phyloP scores from a whole-genome alignment of 306 rosid species.

The Castanea crenata region DNA sequence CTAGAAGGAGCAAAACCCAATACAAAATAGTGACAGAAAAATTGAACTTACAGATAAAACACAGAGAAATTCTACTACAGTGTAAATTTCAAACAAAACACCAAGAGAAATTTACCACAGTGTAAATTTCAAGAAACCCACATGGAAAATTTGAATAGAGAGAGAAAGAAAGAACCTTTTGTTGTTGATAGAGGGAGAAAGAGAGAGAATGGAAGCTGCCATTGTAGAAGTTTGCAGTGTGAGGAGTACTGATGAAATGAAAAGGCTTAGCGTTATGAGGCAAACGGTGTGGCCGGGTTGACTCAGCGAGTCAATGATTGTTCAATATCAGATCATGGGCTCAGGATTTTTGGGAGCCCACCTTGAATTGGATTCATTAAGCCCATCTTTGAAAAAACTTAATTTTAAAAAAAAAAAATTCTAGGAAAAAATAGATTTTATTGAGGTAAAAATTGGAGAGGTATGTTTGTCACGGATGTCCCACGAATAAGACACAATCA shows the following conservation, averaged over 20 bases:
- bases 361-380: too few species aligned
- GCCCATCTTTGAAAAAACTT: too few species aligned
- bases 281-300: background rate
- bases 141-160: background rate
- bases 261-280: background rate
- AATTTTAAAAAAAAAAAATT: too few species aligned
- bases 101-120: background rate
- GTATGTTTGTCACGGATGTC: too few species aligned
- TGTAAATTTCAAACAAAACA: background rate
- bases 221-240: slow-evolving; percentile 14
- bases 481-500: rapidly evolving
- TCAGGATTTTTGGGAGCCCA: too few species aligned
- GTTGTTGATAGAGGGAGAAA: slow-evolving; percentile 23
- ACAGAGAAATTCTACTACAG: background rate
- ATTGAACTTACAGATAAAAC: background rate
- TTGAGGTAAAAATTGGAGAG: too few species aligned
- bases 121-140: background rate
- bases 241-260: background rate
- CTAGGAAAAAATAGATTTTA: too few species aligned
- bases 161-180: slow-evolving; percentile 32
- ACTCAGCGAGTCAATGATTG: too few species aligned
- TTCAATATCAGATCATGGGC: too few species aligned
- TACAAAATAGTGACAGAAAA: background rate
- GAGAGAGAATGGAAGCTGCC: slow-evolving; percentile 42
- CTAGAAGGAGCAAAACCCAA: background rate